Evolutionary conservation across 768 basidiomycete species (phyloP), one percentile per base, ranked within the genome.

Genomic region (Pisolithus marmoratus): DNA sequence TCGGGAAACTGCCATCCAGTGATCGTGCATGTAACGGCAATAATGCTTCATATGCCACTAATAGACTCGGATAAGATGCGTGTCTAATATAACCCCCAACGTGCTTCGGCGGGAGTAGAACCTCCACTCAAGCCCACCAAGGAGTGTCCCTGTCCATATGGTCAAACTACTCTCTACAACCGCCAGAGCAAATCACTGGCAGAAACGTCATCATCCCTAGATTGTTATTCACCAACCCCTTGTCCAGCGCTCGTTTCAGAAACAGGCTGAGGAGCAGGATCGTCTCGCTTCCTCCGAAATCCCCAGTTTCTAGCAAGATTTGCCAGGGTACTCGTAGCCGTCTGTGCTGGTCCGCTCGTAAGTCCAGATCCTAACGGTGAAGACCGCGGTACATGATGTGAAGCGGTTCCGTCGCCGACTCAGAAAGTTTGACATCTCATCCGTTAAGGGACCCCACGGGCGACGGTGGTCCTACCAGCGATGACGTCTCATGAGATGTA

Each of bases 221-320:
- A 59, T 43, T 42, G 34, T n/a, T 15, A 22, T 17, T 31, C 40
- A 41, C 40, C 23, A 49, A 26, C 53, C 48, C 48, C 56, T 58
- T 55, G 66, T 20, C 66, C 61, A n/a, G 67, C 50, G 15, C 53
- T 46, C 8, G 38, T 38, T 56, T 58, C 70, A 58, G 66, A 54
- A 60, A 15, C 17, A 4, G 53, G 37, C 24, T 46, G 6, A 5
- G 46, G 38, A 61, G 54, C 44, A 23, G 54, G 58, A 17, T 51
- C 46, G 46, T 56, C 64, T 63, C 77, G 83, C 65, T 74, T 79
- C 47, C 81, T 72, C 27, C 82, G 82, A 61, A 87, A 85, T 1
- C 83, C 84, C 81, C 80, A 85, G 63, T 77, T 85, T 45, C 72
- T 82, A 5, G 83, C 83, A 45, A 84, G 68, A 53, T 70, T 80